These are phyloP conservation scores for Cyclotella kingstonii DNA, from an alignment of 108 stramenopile species.

Conservation along the genomic window DNA sequence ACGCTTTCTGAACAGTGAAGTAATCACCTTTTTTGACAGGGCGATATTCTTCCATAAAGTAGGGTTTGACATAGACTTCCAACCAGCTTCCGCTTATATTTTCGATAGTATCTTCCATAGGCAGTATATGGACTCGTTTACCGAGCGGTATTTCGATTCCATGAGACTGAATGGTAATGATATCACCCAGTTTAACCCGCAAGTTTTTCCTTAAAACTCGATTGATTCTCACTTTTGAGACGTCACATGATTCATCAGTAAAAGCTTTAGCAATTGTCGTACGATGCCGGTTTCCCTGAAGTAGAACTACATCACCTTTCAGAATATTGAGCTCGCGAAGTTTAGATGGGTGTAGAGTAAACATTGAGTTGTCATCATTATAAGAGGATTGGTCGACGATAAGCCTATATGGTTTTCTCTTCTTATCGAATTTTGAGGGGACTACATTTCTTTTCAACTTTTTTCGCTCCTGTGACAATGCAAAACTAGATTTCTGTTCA, in stretches of 20 bases:
- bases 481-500: background rate
- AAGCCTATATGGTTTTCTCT: conserved; percentile 69
- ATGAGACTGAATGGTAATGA: conserved; percentile 58
- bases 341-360: conserved; percentile 46
- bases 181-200: conserved; percentile 71
- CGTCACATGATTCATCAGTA: conserved; percentile 64
- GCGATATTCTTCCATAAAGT: conserved; percentile 80
- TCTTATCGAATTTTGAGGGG: conserved; percentile 42
- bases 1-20: conserved; percentile 72
- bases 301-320: conserved; percentile 70
- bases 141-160: conserved; percentile 74
- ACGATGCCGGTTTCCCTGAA: conserved; percentile 75
- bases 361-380: conserved; percentile 71
- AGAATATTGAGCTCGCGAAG: conserved; percentile 77
- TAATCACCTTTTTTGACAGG: conserved; percentile 79
- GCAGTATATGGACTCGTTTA: conserved; percentile 72
- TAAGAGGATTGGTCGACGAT: conserved; percentile 70
- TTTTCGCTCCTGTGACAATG: background rate
- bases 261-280: conserved; percentile 80
- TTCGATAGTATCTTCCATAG: conserved; percentile 77
- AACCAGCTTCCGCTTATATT: conserved; percentile 76
- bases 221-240: conserved; percentile 73
- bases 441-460: conserved; percentile 4
- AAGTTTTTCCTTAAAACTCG: conserved; percentile 82
- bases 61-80: conserved; percentile 83